Evolutionary conservation across 805 yeast genomes (phyloP).

Genomic region (Myxozyma sirexii): DNA sequence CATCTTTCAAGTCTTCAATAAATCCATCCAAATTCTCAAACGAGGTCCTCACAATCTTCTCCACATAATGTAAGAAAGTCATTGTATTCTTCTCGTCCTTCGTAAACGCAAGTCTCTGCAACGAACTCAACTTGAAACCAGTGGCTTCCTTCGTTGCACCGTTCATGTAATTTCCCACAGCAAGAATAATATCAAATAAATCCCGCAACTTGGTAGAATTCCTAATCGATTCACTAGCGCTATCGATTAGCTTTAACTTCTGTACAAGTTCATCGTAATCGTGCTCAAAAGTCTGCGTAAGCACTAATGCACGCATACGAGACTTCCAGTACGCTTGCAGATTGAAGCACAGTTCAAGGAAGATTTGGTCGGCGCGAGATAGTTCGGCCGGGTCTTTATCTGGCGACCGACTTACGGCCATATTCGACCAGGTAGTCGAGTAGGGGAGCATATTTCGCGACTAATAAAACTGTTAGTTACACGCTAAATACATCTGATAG

Average conservation of each 20-base stretch:
- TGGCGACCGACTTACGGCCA: slow-evolving; percentile 48
- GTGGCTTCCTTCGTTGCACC: slow-evolving; percentile 87
- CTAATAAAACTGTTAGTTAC: slow-evolving; percentile 3
- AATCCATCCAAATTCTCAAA: slow-evolving; percentile 79
- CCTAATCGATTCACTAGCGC: slow-evolving; percentile 67
- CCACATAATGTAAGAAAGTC: slow-evolving; percentile 92
- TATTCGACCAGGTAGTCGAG: slow-evolving; percentile 65
- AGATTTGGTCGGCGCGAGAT: slow-evolving; percentile 85
- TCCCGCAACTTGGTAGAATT: slow-evolving; percentile 68
- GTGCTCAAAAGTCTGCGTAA: slow-evolving; percentile 69
- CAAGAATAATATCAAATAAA: slow-evolving; percentile 79
- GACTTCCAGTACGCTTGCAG: slow-evolving; percentile 89
- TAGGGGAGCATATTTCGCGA: slow-evolving; percentile 80
- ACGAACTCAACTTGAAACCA: slow-evolving; percentile 88
- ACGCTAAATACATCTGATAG: not conserved
- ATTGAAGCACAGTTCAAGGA: slow-evolving; percentile 78
- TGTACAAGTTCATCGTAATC: slow-evolving; percentile 73
- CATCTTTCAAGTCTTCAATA: slow-evolving; percentile 66
- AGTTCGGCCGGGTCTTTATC: slow-evolving; percentile 75
- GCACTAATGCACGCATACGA: slow-evolving; percentile 78
- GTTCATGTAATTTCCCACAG: slow-evolving; percentile 96
- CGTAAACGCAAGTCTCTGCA: slow-evolving; percentile 85
- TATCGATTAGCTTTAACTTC: slow-evolving; percentile 71
- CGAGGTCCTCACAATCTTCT: slow-evolving; percentile 77
- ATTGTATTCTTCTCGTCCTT: slow-evolving; percentile 85